Percentiles rank a stretch among this genome's conserved stretches.
Conservation (phyloP, 441 rosid genomes). For the Adansonia rubrostipa region DNA sequence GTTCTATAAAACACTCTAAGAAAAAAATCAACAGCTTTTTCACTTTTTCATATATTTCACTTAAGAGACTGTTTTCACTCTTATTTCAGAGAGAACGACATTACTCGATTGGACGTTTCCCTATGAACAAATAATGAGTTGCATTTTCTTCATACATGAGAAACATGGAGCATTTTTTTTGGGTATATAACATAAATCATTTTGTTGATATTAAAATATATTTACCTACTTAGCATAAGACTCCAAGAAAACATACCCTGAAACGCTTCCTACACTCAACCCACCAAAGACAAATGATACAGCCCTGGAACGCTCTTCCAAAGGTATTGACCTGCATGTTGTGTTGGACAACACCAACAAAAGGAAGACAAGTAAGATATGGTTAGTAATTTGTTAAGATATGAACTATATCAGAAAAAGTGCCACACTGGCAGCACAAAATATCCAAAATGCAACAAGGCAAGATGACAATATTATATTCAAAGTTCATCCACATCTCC, state of each 20-base stretch:
- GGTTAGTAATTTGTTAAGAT: constrained; percentile 19
- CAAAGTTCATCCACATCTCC: neutral
- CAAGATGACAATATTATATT: neutral
- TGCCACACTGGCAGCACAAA: constrained; percentile 17
- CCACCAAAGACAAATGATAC: constrained; percentile 96
- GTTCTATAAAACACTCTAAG: constrained; percentile 14
- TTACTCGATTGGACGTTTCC: neutral
- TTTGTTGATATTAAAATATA: constrained; percentile 19
- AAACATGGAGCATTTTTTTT: constrained; percentile 15
- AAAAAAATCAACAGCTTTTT: constrained; percentile 5
- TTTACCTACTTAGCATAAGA: constrained; percentile 24
- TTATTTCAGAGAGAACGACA: neutral
- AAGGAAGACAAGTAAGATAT: constrained; percentile 18
- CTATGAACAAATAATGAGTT: neutral
- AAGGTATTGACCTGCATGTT: constrained; percentile 74
- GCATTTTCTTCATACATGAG: constrained; percentile 6
- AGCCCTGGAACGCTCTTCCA: constrained; percentile 92
- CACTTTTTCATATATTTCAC: neutral
- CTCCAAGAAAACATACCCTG: constrained; percentile 64
- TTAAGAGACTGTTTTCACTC: neutral
- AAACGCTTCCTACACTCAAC: constrained; percentile 86
- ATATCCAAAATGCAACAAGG: neutral
- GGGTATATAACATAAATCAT: constrained; percentile 5
- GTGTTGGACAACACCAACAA: constrained; percentile 32
- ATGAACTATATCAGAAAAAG: neutral